Percentiles rank a stretch among this genome's conserved stretches.
Evolutionary conservation across 1,284 basidiomycete genomes (phyloP).

Genomic region (Psilocybe mexicana): DNA sequence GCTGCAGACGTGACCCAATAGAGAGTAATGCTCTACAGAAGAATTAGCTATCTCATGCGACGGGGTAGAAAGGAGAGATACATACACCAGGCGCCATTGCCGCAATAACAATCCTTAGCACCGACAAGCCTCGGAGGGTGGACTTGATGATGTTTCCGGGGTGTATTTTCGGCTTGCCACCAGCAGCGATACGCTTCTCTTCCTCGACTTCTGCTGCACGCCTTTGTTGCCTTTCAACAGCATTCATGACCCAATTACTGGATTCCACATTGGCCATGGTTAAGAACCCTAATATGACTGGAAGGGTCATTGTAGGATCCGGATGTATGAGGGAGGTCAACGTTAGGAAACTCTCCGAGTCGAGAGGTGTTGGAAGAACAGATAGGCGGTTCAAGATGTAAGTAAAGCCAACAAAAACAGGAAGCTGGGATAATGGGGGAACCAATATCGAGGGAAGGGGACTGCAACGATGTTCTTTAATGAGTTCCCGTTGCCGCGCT

Average conservation of each 20-base stretch:
- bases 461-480: conserved; percentile 56
- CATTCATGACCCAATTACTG: conserved; percentile 65
- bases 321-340: conserved; percentile 69
- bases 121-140: conserved; percentile 58
- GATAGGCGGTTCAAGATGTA: conserved; percentile 60
- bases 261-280: conserved; percentile 81
- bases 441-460: conserved; percentile 61
- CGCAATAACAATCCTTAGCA: conserved; percentile 77
- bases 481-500: conserved; percentile 57
- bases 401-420: conserved; percentile 70
- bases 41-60: conserved; percentile 3
- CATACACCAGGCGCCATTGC: conserved; percentile 75
- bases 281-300: conserved; percentile 70
- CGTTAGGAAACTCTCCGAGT: conserved; percentile 74
- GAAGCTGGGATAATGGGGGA: conserved; percentile 69
- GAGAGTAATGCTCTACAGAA: conserved; percentile 65
- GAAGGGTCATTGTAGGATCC: conserved; percentile 70
- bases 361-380: conserved; percentile 60
- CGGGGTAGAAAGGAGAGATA: conserved; percentile 25
- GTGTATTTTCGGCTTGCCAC: conserved; percentile 44
- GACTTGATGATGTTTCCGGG: conserved; percentile 63
- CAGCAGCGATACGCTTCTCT: conserved; percentile 42
- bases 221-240: conserved; percentile 49
- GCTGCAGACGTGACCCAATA: conserved; percentile 86
- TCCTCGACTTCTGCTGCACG: conserved; percentile 47